Evolutionary conservation across 73 alveolate species (phyloP).

Genomic region (Tetrahymena thermophila): DNA sequence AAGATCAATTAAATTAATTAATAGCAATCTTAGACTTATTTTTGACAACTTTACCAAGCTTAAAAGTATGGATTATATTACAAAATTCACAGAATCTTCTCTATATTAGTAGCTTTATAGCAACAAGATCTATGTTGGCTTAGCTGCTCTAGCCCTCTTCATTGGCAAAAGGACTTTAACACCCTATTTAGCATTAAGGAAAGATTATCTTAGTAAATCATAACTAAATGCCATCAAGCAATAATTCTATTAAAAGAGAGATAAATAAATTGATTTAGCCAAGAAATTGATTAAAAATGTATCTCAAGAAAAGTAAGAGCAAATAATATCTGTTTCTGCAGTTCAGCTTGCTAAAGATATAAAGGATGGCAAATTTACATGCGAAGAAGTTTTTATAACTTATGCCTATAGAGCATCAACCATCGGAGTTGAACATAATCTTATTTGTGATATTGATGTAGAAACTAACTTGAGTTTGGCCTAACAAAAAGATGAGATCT

Average conservation of each 20-base stretch:
- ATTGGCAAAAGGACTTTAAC: not conserved
- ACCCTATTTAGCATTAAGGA: not conserved
- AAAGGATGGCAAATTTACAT: not conserved
- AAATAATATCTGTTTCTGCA: not conserved
- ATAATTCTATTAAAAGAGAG: not conserved
- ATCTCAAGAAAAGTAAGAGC: not conserved
- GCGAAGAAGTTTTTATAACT: not conserved
- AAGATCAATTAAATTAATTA: not conserved
- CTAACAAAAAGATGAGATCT: not conserved
- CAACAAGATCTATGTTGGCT: not conserved
- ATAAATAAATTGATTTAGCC: not conserved
- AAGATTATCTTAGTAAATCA: not conserved
- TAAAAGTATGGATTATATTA: not conserved
- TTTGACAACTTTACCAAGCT: not conserved
- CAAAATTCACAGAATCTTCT: not conserved
- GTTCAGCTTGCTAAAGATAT: not conserved
- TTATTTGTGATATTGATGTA: not conserved
- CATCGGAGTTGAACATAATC: not conserved
- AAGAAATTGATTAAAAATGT: not conserved
- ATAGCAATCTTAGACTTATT: not conserved
- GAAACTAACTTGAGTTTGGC: not conserved
- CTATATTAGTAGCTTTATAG: not conserved
- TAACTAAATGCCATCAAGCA: not conserved
- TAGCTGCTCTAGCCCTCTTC: not conserved
- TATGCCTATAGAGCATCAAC: not conserved